Evolutionary conservation across 495 filamentous ascomycete genomes (phyloP), one percentile per base, ranked within the genome.

Genomic region (Xylaria telfairii): DNA sequence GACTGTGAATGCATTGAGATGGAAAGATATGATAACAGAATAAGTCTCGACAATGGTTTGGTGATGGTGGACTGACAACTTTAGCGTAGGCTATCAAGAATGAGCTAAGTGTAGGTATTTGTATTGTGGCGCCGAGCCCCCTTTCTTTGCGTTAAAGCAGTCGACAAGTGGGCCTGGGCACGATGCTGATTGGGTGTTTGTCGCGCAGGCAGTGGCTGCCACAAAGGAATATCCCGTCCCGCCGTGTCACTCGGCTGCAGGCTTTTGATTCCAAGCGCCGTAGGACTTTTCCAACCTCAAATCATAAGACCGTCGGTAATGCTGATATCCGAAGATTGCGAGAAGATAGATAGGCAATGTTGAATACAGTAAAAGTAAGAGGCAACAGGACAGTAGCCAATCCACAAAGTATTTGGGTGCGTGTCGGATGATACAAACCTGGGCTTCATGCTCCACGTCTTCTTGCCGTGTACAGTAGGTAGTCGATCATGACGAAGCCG

Each of bases 61-160:
- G 32, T 32, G 56, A n/a, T 37, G 7, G 21, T 37, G 8, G 30
- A 37, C 56, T n/a, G 32, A 59, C 32, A 21, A 19, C 10, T 13
- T 17, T 59, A 44, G 13, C 19, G 8, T 39, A 32, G 34, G 62
- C 7, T 46, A 51, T 28, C 32, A 30, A 26, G 64, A 56, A 54
- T 42, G 10, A 19, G 54, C 64, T 32, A 49, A 19, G 41, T 39
- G 46, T 13, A 24, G 9, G 26, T 51, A 37, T 49, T 28, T 59
- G 65, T 56, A 42, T 65, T 59, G 49, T 71, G 61, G 69, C 69
- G 69, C 44, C 66, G 39, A 68, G 41, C 51, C 69, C 69, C 69
- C 63, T 67, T 71, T 67, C 41, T 21, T 32, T 60, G 69, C 62
- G 49, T 46, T 60, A 51, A 71, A 37, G 53, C 53, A 65, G 26